Conservation (phyloP, 768 basidiomycete genomes). For the Basidioascus undulatus region DNA sequence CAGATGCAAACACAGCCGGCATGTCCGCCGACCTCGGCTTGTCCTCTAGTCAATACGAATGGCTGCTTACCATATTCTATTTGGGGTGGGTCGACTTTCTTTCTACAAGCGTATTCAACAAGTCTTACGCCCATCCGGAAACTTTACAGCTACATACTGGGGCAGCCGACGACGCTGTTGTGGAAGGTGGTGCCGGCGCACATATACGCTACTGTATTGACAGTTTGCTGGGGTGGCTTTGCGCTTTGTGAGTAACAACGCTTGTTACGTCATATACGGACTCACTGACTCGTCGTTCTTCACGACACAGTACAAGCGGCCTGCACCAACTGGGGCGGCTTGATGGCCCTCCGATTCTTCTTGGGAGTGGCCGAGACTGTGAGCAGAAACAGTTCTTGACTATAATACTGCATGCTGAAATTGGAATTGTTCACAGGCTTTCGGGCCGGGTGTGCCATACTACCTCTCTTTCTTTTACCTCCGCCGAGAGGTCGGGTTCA, state of each 20-base stretch:
- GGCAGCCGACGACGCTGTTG: not conserved
- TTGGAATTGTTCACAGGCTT: no score
- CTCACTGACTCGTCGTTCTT: not conserved
- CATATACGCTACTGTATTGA: not conserved
- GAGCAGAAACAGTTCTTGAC: no score
- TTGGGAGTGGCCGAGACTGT: constrained; percentile 3
- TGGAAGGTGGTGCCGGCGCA: constrained; percentile 3
- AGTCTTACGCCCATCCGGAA: not conserved
- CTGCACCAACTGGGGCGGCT: constrained; percentile 1
- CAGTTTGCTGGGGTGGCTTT: not conserved
- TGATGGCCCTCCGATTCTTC: constrained; percentile 1
- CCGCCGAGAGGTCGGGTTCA: constrained; percentile 1
- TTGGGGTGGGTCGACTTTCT: not conserved
- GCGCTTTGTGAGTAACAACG: no score
- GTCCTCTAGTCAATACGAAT: not conserved
- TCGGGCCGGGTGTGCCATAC: not conserved
- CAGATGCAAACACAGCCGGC: constrained; percentile 2
- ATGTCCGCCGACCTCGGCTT: not conserved
- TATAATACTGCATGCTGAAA: no score
- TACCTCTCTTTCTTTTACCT: constrained; percentile 2
- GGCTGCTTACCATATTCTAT: not conserved
- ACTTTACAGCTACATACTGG: not conserved
- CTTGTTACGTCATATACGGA: not conserved
- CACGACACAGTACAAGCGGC: not conserved
- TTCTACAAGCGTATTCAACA: no score